phyloP scores from a whole-genome alignment of 768 basidiomycete species.

The Coprinellus micaceus region DNA sequence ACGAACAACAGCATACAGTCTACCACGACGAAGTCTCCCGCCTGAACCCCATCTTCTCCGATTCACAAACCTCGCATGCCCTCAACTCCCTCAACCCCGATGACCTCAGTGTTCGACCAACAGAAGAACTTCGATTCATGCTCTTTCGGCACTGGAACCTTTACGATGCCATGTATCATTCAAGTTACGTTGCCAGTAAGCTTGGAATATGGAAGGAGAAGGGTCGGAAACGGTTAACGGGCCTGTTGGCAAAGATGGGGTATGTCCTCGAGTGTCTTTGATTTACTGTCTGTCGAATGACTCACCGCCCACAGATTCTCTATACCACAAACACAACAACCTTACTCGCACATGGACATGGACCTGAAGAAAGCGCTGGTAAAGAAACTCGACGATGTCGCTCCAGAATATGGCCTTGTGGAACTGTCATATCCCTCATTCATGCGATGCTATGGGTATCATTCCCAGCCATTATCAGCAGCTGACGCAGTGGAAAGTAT shows the following conservation, averaged over 20 bases:
- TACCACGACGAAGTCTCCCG: constrained; percentile 92
- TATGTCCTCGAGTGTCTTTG: constrained; percentile 30
- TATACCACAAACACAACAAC: constrained; percentile 88
- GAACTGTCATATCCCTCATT: constrained; percentile 95
- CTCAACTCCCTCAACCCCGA: constrained; percentile 67
- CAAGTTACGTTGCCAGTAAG: constrained; percentile 91
- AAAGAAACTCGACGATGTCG: constrained; percentile 80
- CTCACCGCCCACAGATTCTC: constrained; percentile 66
- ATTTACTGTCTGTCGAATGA: background rate
- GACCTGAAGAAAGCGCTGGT: constrained; percentile 81
- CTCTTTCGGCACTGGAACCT: constrained; percentile 97
- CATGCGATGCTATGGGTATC: constrained; percentile 87
- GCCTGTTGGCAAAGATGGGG: constrained; percentile 98
- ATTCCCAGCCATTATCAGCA: constrained; percentile 82
- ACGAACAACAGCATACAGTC: constrained; percentile 75
- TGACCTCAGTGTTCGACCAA: constrained; percentile 75
- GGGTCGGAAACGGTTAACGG: constrained; percentile 84
- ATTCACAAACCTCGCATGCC: constrained; percentile 31
- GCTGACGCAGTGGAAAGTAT: constrained; percentile 92
- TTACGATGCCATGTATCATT: constrained; percentile 98
- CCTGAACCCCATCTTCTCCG: constrained; percentile 63
- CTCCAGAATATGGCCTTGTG: constrained; percentile 91
- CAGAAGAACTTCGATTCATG: constrained; percentile 91
- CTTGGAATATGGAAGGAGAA: constrained; percentile 96
- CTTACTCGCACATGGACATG: constrained; percentile 94